Evolutionary conservation across 805 yeast species (phyloP).

Genomic region (Candida nonsorbophila): DNA sequence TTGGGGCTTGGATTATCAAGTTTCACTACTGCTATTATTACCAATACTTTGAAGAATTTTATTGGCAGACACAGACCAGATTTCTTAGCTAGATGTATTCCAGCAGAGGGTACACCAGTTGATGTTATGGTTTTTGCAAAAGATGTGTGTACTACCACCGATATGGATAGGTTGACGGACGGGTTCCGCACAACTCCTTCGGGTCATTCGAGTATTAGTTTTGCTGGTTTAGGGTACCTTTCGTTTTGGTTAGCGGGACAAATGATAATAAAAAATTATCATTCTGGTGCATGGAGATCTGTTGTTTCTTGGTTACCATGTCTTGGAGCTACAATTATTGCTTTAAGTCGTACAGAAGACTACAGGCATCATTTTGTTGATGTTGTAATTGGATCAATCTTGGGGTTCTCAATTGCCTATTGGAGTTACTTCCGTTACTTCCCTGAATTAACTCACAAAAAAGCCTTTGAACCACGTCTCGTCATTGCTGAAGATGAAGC

Average conservation of each 20-base stretch:
- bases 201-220: constrained; percentile 72
- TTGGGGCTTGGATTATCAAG: constrained; percentile 63
- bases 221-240: constrained; percentile 60
- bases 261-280: constrained; percentile 37
- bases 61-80: constrained; percentile 93
- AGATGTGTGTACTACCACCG: constrained; percentile 59
- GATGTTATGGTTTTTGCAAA: constrained; percentile 52
- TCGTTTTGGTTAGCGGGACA: constrained; percentile 70
- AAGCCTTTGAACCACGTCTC: constrained; percentile 36
- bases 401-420: constrained; percentile 61
- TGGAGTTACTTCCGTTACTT: constrained; percentile 52
- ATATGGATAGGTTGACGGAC: constrained; percentile 45
- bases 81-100: constrained; percentile 79
- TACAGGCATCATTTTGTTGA: constrained; percentile 92
- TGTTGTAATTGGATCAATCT: constrained; percentile 61
- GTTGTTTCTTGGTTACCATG: constrained; percentile 50
- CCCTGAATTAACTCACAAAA: constrained; percentile 31
- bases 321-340: constrained; percentile 69
- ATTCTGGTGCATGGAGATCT: constrained; percentile 61
- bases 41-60: constrained; percentile 75
- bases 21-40: constrained; percentile 54
- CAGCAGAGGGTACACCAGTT: constrained; percentile 51
- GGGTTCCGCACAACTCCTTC: constrained; percentile 83
- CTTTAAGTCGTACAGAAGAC: constrained; percentile 83
- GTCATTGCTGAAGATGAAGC: constrained; percentile 5